phyloP scores from a whole-genome alignment of 2,329 filamentous ascomycete species.

The Sclerotinia trifoliorum region DNA sequence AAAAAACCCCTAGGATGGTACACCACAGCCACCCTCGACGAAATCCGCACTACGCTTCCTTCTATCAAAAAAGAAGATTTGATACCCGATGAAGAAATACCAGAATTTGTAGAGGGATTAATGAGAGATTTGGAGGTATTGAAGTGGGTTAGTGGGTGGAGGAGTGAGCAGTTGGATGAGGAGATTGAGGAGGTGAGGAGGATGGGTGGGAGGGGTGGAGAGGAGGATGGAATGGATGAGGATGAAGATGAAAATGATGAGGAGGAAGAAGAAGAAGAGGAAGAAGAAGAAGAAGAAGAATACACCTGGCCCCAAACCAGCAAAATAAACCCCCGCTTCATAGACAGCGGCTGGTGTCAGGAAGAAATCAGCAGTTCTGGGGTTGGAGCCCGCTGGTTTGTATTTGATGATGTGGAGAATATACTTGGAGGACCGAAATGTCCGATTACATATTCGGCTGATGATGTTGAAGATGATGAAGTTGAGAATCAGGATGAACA shows the following conservation, averaged over 20 bases:
- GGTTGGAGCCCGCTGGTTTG: not conserved
- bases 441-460: not conserved
- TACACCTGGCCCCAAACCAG: not conserved
- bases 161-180: not conserved
- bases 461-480: not conserved
- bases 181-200: not conserved
- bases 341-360: conserved; percentile 1
- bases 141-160: not conserved
- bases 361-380: not conserved
- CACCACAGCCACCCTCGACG: not conserved
- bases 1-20: not conserved
- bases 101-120: not conserved
- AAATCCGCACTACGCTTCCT: not conserved
- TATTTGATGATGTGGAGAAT: not conserved
- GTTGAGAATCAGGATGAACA: not conserved
- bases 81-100: not conserved
- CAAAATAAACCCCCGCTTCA: not conserved
- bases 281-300: not conserved
- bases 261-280: not conserved
- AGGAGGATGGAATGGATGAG: not conserved
- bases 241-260: not conserved
- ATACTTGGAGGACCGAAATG: not conserved
- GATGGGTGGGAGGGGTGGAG: not conserved
- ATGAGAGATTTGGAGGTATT: not conserved
- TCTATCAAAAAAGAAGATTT: not conserved